Evolutionary conservation across 2,329 filamentous ascomycete genomes (phyloP).

Genomic region (Colletotrichum spinosum): DNA sequence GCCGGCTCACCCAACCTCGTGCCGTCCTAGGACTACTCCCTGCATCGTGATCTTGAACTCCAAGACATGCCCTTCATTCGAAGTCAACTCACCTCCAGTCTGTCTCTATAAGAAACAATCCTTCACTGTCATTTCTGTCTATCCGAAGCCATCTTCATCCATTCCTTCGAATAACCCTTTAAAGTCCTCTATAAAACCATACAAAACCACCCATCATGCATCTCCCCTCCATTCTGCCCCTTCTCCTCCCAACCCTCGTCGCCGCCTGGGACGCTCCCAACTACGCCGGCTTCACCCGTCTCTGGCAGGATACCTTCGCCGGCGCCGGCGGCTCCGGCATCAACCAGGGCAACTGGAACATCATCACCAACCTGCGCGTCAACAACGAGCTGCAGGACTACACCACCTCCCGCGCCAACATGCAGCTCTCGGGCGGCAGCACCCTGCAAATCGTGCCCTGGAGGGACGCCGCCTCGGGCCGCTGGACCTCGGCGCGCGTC

Average conservation of each 20-base stretch:
- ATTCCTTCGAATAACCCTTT: background rate
- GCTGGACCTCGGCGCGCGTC: constrained; percentile 63
- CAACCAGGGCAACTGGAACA: constrained; percentile 54
- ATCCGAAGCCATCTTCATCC: background rate
- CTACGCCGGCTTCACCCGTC: constrained; percentile 51
- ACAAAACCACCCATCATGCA: constrained; percentile 26
- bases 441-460: constrained; percentile 64
- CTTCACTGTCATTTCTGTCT: constrained; percentile 2
- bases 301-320: constrained; percentile 58
- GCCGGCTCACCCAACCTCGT: constrained; percentile 9
- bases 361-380: constrained; percentile 56
- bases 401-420: constrained; percentile 55
- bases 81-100: background rate
- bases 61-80: constrained; percentile 33
- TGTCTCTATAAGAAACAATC: constrained; percentile 9
- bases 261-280: constrained; percentile 51
- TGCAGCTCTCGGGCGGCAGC: constrained; percentile 62
- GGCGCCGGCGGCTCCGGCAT: constrained; percentile 51
- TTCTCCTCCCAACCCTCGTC: constrained; percentile 41
- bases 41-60: constrained; percentile 32
- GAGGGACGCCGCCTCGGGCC: constrained; percentile 46
- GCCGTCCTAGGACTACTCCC: background rate
- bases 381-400: constrained; percentile 64
- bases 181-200: constrained; percentile 17
- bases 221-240: constrained; percentile 6